These are phyloP conservation scores for Amylostereum areolatum DNA, from an alignment of 1,284 basidiomycete species.

Conservation along the genomic window DNA sequence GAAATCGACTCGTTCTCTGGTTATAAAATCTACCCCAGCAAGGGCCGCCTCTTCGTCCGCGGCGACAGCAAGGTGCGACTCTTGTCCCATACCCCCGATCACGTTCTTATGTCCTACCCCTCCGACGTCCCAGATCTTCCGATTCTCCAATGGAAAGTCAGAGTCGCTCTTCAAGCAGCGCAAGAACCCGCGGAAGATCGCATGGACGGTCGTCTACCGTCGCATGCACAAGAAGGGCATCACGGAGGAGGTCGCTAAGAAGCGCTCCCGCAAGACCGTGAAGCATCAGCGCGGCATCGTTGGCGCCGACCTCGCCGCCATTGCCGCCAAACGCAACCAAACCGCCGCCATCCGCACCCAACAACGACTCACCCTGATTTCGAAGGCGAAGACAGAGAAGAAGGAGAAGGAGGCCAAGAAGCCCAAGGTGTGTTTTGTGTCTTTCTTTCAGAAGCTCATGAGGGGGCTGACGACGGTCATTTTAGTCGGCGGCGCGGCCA, in stretches of 20 bases:
- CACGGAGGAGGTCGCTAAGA: conserved; percentile 98
- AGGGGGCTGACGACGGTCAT: neutral
- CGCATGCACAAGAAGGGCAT: conserved; percentile 99
- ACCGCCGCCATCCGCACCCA: conserved; percentile 82
- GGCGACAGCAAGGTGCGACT: conserved; percentile 87
- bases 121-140: conserved; percentile 67
- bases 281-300: conserved; percentile 99
- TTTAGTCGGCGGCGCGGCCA: conserved; percentile 29
- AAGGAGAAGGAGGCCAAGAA: conserved; percentile 94
- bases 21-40: conserved; percentile 93
- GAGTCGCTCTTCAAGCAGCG: conserved; percentile 98
- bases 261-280: conserved; percentile 93
- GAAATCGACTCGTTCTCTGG: conserved; percentile 97
- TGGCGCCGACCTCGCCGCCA: conserved; percentile 89
- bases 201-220: conserved; percentile 96
- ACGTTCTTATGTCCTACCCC: conserved; percentile 4
- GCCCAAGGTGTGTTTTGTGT: conserved; percentile 54
- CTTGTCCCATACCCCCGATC: neutral
- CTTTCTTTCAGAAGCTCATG: conserved; percentile 31
- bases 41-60: conserved; percentile 94
- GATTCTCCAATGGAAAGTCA: conserved; percentile 85
- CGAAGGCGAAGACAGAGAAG: conserved; percentile 92
- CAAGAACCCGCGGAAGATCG: conserved; percentile 99
- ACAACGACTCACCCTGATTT: conserved; percentile 79
- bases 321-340: conserved; percentile 89